Conservation (phyloP, 176 grass and related monocot species). For the Areca catechu region DNA sequence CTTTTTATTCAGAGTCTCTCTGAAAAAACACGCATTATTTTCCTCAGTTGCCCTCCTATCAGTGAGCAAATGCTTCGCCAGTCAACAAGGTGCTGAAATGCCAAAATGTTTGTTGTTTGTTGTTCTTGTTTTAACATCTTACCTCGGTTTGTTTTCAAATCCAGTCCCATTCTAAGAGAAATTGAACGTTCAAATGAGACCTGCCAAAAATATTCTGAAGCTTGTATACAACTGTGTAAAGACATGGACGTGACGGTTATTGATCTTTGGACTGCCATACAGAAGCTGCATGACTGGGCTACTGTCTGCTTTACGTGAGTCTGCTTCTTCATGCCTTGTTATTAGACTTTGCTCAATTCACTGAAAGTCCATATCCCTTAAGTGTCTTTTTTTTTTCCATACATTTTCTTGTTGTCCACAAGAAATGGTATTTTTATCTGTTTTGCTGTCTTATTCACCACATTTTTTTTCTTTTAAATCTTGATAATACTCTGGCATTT, state of each 20-base stretch:
- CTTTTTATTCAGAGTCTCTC: constrained; percentile 20
- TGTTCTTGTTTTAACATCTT: not conserved
- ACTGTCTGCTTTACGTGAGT: constrained; percentile 26
- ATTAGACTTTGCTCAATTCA: no score
- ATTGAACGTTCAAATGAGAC: constrained; percentile 8
- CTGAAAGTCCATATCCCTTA: no score
- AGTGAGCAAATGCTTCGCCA: constrained; percentile 2
- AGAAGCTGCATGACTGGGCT: constrained; percentile 21
- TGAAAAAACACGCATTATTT: constrained; percentile 22
- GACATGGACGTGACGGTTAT: constrained; percentile 24
- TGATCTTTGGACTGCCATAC: constrained; percentile 25
- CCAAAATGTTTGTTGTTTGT: not conserved
- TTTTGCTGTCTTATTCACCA: no score
- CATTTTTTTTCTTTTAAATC: no score
- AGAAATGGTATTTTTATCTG: no score
- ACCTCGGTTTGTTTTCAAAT: not conserved
- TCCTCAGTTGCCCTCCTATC: constrained; percentile 22
- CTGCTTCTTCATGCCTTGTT: not conserved
- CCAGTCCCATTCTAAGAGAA: not conserved
- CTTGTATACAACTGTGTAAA: constrained; percentile 28
- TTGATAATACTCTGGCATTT: no score
- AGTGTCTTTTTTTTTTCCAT: no score
- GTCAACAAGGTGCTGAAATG: not conserved
- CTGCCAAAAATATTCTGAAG: constrained; percentile 18
- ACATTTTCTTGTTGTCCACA: no score